phyloP scores from a whole-genome alignment of 352 stramenopile genomes.

The Hyaloperonospora arabidopsidis region DNA sequence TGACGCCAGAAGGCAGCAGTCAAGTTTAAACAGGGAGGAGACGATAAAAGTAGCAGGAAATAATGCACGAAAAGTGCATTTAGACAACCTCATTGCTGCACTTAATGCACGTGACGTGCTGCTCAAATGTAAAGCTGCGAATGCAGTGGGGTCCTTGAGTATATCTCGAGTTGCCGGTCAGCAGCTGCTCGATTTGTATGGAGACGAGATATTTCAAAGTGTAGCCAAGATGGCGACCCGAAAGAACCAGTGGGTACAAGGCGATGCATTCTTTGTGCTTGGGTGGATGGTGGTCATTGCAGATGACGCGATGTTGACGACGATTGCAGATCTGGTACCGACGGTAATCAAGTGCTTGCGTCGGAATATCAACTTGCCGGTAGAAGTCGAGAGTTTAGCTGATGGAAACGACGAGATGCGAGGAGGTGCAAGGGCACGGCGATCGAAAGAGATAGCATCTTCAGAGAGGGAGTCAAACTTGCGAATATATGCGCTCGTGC shows the following conservation, averaged over 20 bases:
- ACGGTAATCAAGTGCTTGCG: slow-evolving; percentile 39
- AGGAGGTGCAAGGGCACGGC: slow-evolving; percentile 1
- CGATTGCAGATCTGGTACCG: slow-evolving; percentile 36
- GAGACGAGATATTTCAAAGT: slow-evolving; percentile 27
- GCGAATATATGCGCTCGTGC: slow-evolving; percentile 57
- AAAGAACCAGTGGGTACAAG: slow-evolving; percentile 69
- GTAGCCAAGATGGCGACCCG: slow-evolving; percentile 52
- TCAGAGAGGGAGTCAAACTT: slow-evolving; percentile 60
- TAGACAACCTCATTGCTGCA: slow-evolving; percentile 39
- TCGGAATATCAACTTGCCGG: slow-evolving; percentile 29
- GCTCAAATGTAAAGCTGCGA: slow-evolving; percentile 76
- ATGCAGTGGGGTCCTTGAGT: slow-evolving; percentile 60
- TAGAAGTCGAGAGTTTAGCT: not conserved
- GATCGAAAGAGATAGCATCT: slow-evolving; percentile 13
- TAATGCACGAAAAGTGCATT: slow-evolving; percentile 10
- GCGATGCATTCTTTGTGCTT: slow-evolving; percentile 67
- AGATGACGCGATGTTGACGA: slow-evolving; percentile 36
- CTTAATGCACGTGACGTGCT: slow-evolving; percentile 54
- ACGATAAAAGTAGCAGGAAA: not conserved
- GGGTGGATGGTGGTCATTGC: slow-evolving; percentile 69
- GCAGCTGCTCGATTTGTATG: slow-evolving; percentile 42
- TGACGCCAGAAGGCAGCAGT: not conserved
- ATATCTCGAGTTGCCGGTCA: slow-evolving; percentile 67
- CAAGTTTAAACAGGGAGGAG: not conserved
- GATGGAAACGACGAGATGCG: slow-evolving; percentile 1